Evolutionary conservation across 2,329 filamentous ascomycete species (phyloP), one percentile per base, ranked within the genome.

Genomic region (Neurospora crassa): DNA sequence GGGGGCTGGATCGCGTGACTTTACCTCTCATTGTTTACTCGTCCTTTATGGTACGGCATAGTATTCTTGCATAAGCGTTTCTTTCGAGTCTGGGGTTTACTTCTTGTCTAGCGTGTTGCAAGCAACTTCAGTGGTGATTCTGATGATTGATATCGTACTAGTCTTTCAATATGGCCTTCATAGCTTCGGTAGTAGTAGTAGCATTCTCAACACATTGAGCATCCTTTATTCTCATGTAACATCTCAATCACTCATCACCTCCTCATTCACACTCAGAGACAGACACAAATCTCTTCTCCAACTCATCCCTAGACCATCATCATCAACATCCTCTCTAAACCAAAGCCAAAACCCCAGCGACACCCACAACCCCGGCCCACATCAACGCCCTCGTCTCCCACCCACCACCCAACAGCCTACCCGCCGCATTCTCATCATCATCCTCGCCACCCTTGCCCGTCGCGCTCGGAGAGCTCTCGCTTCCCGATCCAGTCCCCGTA

Each of bases 261-360:
- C 8, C 8, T 20, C n/a, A 29, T 53, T 29, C 29, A 29, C 29
- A 29, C 29, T 5, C 29, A 5, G 29, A 29, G 29, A 29, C 29
- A 29, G 3, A 29, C n/a, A 11, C 43, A n/a, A 8, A 18, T 12
- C 41, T 5, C 14, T 42, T 42, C 41, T 42, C 41, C 41, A 42
- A 42, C 14, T 18, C 41, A 18, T 16, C 14, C 41, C 7, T 14
- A 42, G 41, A 42, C 16, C 41, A 18, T 43, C 16, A 42, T 42
- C 41, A 43, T 0, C 43, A 11, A 16, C 5, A 6, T 14, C 20
- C 12, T 20, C 45, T 20, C 20, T 67, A 70, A 40, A 45, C 14
- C 67, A 69, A 1, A 6, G 43, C 70, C 71, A 72, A 24, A 29
- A 29, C 47, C n/a, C n/a, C 70, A 8, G 70, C 40, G 16, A 41